Percentiles rank a stretch among this genome's conserved stretches.
phyloP scores from a whole-genome alignment of 179 eudicot species.

The Corrigiola litoralis region DNA sequence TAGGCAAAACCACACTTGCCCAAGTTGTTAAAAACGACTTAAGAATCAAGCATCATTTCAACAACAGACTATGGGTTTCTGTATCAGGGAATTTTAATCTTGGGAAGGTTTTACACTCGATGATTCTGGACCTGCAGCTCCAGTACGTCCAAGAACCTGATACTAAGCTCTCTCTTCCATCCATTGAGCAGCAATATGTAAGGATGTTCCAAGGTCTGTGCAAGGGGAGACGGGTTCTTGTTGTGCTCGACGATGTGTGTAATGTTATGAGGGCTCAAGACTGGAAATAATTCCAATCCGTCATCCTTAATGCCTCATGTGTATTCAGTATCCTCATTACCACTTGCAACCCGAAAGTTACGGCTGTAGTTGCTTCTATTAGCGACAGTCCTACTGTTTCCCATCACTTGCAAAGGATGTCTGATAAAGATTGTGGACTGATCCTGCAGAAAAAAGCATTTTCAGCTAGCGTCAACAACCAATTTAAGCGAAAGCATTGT shows the following conservation, averaged over 20 bases:
- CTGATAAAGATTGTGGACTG: constrained; percentile 18
- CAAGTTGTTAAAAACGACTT: constrained; percentile 16
- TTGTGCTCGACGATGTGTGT: constrained; percentile 21
- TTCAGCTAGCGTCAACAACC: neutral
- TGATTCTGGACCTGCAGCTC: constrained; percentile 6
- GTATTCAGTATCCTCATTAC: constrained; percentile 13
- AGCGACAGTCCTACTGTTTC: neutral
- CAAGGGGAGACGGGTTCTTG: constrained; percentile 7
- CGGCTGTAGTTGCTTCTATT: neutral
- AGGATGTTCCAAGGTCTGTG: neutral
- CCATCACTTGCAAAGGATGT: constrained; percentile 11
- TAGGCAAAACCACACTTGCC: constrained; percentile 15
- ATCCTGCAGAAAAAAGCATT: constrained; percentile 7
- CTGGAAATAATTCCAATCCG: constrained; percentile 19
- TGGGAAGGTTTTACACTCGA: constrained; percentile 1
- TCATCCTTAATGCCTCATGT: neutral
- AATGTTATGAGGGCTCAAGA: constrained; percentile 3
- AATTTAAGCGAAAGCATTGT: constrained; percentile 1
- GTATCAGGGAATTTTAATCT: constrained; percentile 16
- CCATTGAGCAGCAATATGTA: neutral
- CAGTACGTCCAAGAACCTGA: neutral
- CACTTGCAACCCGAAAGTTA: constrained; percentile 24
- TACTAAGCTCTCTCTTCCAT: neutral
- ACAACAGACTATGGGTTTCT: constrained; percentile 18
- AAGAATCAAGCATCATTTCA: constrained; percentile 7